Conservation (phyloP, 1,139 yeast species). For the Yamadazyma jaroonii region DNA sequence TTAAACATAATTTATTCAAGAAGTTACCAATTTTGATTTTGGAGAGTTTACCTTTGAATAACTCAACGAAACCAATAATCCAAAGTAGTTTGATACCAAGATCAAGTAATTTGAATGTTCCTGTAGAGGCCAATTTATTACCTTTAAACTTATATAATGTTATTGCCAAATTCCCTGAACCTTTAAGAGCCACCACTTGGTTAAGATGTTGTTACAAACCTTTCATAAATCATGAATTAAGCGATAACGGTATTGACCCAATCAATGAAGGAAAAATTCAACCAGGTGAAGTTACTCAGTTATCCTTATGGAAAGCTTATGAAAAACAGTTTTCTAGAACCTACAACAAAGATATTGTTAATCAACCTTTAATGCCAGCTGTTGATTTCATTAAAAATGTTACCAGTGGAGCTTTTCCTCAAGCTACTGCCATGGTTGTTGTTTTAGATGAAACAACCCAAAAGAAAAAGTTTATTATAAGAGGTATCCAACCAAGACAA, state of each 20-base stretch:
- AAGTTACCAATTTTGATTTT: conserved; percentile 64
- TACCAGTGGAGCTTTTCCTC: conserved; percentile 75
- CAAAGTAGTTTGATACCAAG: conserved; percentile 31
- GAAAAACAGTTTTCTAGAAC: conserved; percentile 70
- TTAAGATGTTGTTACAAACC: conserved; percentile 90
- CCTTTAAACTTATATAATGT: conserved; percentile 59
- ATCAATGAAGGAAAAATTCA: conserved; percentile 19
- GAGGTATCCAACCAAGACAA: conserved; percentile 67
- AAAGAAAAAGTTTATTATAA: conserved; percentile 77
- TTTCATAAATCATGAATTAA: conserved; percentile 16
- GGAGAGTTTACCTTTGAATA: conserved; percentile 23
- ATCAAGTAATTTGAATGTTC: conserved; percentile 43
- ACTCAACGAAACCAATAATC: conserved; percentile 22
- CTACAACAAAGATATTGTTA: conserved; percentile 41
- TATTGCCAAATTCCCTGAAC: conserved; percentile 71
- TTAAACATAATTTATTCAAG: conserved; percentile 45
- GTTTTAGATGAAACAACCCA: conserved; percentile 45
- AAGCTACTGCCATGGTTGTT: conserved; percentile 91
- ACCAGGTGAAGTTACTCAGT: conserved; percentile 88
- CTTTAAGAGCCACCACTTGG: conserved; percentile 93
- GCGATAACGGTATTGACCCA: conserved; percentile 7
- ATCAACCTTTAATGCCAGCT: conserved; percentile 77
- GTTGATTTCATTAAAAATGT: conserved; percentile 96
- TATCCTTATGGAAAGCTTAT: conserved; percentile 93
- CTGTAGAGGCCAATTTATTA: conserved; percentile 58